Base-by-base conservation (phyloP, 106 monocot species). In the Allium fistulosum region DNA sequence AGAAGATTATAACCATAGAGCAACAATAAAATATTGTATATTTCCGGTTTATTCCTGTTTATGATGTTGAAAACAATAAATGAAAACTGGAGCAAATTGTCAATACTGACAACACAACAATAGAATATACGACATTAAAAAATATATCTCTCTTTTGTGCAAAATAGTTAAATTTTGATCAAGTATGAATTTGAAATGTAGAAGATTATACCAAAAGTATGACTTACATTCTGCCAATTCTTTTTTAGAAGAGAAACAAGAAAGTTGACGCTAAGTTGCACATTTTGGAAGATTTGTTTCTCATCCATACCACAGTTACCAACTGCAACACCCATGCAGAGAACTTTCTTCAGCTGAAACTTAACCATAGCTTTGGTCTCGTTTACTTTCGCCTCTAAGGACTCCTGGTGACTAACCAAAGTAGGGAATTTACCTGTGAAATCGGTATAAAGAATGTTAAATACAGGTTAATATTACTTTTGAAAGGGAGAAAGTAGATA, bases 321-420 rank as follows among this genome's bases (percentile, higher is more conserved):
- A 10, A 92, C 92, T 9, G 87, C 92, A 66, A 92, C 92, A 22
- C 92, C 92, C 87, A 88, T 87, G 80, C 92, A 87, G 12, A 92
- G 82, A 55, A 92, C 87, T 65, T 92, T 91, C 81, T 91, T 91
- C 26, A 91, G 75, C 62, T 91, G 91, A 57, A 91, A 91, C 66
- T 91, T 91, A 9, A 92, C 80, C 59, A 77, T 92, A 9, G 92
- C 92, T 71, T 92, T 87, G 17, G 72, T 87, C 68, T 92, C 91
- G 64, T 92, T 92, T 13, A 92, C 84, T 73, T 92, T 92, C 22
- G 78, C 55, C 62, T 92, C 92, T 7, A 92, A 63, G 8, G 87
- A 82, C 70, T 92, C 88, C 58, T 84, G 83, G 53, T 88, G 88
- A 56, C 70, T 83, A 18, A 88, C 88, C 61, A 88, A 51, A 0